Conservation (phyloP, 345 rosid genomes). For the Hibiscus syriacus region DNA sequence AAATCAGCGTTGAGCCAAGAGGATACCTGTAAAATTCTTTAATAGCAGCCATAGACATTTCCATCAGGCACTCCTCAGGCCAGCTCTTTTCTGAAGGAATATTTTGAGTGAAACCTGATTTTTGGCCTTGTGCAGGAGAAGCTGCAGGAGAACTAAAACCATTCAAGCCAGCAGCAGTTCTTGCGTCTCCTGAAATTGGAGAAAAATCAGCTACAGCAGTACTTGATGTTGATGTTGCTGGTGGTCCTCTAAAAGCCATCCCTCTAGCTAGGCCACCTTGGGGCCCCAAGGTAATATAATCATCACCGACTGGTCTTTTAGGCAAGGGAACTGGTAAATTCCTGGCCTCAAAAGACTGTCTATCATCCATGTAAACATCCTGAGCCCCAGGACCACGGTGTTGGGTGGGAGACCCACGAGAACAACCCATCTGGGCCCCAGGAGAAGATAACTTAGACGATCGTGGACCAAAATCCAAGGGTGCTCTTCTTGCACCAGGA, state of each 20-base stretch:
- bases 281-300: slow-evolving; percentile 80
- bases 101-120: slow-evolving; percentile 28
- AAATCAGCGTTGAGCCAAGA: not conserved
- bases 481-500: slow-evolving; percentile 53
- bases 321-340: slow-evolving; percentile 66
- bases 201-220: slow-evolving; percentile 39
- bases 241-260: slow-evolving; percentile 66
- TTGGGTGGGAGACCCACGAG: slow-evolving; percentile 54
- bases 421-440: slow-evolving; percentile 58
- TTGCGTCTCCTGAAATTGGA: slow-evolving; percentile 42
- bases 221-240: slow-evolving; percentile 28
- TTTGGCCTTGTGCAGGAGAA: slow-evolving; percentile 29
- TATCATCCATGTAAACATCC: slow-evolving; percentile 72
- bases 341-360: slow-evolving; percentile 61
- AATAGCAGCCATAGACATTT: slow-evolving; percentile 65
- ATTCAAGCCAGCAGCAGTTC: slow-evolving; percentile 50
- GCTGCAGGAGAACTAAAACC: slow-evolving; percentile 30
- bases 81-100: slow-evolving; percentile 38
- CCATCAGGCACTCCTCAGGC: slow-evolving; percentile 53
- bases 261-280: slow-evolving; percentile 98
- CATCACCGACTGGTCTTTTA: slow-evolving; percentile 63
- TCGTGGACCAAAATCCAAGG: slow-evolving; percentile 70
- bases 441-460: slow-evolving; percentile 70
- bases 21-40: slow-evolving; percentile 88
- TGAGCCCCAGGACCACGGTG: slow-evolving; percentile 54